Evolutionary conservation across 305 asterid species (phyloP).

Genomic region (Fraxinus dipetala): DNA sequence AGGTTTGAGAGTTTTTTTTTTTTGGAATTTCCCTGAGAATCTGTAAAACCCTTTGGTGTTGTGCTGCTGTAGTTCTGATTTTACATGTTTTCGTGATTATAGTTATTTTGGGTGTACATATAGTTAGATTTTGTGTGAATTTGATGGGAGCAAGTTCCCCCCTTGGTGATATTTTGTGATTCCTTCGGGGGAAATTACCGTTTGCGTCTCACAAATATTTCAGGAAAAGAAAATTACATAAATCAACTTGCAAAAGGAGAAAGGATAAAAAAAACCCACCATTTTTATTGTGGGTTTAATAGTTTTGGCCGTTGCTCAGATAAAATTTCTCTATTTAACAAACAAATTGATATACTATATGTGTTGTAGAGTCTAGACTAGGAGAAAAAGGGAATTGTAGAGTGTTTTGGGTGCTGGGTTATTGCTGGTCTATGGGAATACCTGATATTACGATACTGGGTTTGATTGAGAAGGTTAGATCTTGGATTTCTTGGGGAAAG

Average conservation of each 20-base stretch:
- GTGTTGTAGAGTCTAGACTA: conserved; percentile 21
- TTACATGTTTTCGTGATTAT: conserved; percentile 15
- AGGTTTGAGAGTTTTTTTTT: conserved; percentile 21
- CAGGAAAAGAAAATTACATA: conserved; percentile 20
- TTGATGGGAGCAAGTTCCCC: conserved; percentile 30
- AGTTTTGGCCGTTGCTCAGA: conserved; percentile 33
- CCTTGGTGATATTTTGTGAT: conserved; percentile 40
- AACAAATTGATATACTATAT: conserved; percentile 22
- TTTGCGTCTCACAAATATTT: conserved; percentile 25
- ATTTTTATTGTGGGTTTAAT: conserved; percentile 71
- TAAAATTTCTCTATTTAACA: conserved; percentile 28
- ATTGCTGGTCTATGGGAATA: conserved; percentile 60
- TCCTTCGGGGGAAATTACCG: conserved; percentile 29
- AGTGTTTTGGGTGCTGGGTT: conserved; percentile 30
- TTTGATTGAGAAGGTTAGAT: conserved; percentile 61
- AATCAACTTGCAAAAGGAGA: conserved; percentile 23
- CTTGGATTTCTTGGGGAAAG: conserved; percentile 60
- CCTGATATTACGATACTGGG: conserved; percentile 50
- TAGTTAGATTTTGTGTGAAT: conserved; percentile 35
- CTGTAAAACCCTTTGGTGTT: not conserved
- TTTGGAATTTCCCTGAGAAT: not conserved
- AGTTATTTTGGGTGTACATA: conserved; percentile 35
- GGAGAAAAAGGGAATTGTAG: conserved; percentile 21
- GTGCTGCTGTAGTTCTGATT: conserved; percentile 22
- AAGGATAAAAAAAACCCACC: conserved; percentile 33